Evolutionary conservation across 345 rosid genomes (phyloP).

Genomic region (Erucastrum elatum): DNA sequence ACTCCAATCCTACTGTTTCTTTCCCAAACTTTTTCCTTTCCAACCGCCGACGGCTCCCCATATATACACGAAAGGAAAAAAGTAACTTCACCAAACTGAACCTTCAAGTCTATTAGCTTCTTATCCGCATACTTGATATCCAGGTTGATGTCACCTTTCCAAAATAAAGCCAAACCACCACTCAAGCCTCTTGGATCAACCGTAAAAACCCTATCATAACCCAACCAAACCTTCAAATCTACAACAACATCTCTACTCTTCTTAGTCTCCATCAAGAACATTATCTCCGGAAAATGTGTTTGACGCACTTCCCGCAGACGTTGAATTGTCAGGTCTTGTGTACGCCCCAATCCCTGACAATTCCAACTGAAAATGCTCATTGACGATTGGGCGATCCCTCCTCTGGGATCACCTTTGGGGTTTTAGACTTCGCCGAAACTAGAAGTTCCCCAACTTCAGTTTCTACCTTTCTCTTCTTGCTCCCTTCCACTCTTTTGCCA

Average conservation of each 20-base stretch:
- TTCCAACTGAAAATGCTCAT: not conserved
- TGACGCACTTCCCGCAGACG: not conserved
- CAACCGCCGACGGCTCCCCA: no score
- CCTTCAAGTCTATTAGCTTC: not conserved
- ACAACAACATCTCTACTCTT: not conserved
- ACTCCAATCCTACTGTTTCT: not conserved
- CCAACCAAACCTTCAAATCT: no score
- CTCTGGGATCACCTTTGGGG: no score
- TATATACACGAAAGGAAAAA: not conserved
- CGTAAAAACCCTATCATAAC: not conserved
- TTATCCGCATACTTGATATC: not conserved
- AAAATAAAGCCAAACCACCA: not conserved
- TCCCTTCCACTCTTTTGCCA: no score
- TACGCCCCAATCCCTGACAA: not conserved
- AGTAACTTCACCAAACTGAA: not conserved
- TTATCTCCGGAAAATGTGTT: not conserved
- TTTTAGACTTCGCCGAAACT: no score
- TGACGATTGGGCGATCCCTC: not conserved
- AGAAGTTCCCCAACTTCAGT: no score
- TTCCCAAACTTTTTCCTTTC: not conserved
- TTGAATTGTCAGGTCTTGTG: not conserved
- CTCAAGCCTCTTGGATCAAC: not conserved
- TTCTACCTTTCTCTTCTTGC: no score
- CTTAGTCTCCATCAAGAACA: not conserved
- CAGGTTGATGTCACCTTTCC: no score